Evolutionary conservation across 2,329 filamentous ascomycete genomes (phyloP), one percentile per base, ranked within the genome.

Genomic region (Didymella keratinophila): DNA sequence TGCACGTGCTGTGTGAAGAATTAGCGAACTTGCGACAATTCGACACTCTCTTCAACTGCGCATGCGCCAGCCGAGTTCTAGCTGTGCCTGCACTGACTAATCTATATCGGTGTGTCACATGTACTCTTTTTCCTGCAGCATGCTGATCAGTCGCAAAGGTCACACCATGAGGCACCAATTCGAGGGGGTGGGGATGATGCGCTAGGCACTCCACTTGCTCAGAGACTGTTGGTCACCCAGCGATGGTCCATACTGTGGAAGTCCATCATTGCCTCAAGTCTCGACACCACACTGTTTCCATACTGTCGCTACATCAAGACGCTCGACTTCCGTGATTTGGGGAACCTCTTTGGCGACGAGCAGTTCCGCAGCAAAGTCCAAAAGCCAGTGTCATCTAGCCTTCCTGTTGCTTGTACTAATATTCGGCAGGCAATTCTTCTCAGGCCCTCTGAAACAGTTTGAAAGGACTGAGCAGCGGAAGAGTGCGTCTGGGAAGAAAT

Each of bases 271-370:
- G 78, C 87, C 8, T 92, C 89, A 9, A 86, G 86, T 56, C 76
- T 88, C 42, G 84, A 82, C 23, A 76, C 79, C 62, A 90, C 89
- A 0, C 77, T 86, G 18, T 89, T 87, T 61, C 88, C 89, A 0
- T 93, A 93, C 71, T 89, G 86, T 67, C 71, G 85, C 36, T 91
- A 89, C 74, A 84, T 92, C 54, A 85, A 83, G 55, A 80, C 82
- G 25, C 79, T 92, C 36, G 85, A 89, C 63, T 81, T 92, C 10
- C 80, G 85, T 52, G 86, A 89, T 68, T 79, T 92, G 1, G 76
- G 79, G 11, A 78, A 85, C 39, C 79, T 90, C 21, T 79, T 92
- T 2, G 81, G 84, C 10, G 84, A 88, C 56, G 79, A 84, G 46
- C 82, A 83, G 51, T 88, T 89, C 51, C 83, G 81, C 47, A 82